phyloP scores from a whole-genome alignment of 1,284 basidiomycete species.

The Fistulina hepatica region DNA sequence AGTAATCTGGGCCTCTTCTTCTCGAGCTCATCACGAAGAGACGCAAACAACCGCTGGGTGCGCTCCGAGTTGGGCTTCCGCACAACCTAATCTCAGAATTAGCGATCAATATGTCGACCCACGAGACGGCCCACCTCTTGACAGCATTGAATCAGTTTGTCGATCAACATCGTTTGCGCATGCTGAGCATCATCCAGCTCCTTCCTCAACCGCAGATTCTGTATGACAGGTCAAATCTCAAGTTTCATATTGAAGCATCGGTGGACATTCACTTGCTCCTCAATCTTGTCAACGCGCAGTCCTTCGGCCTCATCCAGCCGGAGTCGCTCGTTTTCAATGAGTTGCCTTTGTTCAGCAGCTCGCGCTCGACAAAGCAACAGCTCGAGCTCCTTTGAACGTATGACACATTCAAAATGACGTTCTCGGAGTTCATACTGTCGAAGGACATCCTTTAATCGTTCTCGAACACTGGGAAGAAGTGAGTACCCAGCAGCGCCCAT shows the following conservation, averaged over 20 bases:
- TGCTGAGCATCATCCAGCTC: conserved; percentile 65
- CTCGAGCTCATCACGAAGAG: conserved; percentile 70
- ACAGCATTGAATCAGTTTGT: conserved; percentile 70
- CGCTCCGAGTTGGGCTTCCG: conserved; percentile 66
- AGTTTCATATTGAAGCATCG: conserved; percentile 5
- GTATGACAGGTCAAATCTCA: conserved; percentile 6
- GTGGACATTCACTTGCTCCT: conserved; percentile 49
- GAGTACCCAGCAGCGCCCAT: conserved; percentile 2
- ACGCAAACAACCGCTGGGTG: conserved; percentile 65
- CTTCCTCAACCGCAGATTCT: conserved; percentile 57
- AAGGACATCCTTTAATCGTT: conserved; percentile 72
- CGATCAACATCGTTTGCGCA: conserved; percentile 64
- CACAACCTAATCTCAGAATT: conserved; percentile 22
- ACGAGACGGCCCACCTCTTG: conserved; percentile 51
- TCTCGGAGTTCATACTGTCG: conserved; percentile 78
- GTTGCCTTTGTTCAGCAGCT: conserved; percentile 72
- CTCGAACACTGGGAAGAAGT: conserved; percentile 45
- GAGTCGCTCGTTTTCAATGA: conserved; percentile 61
- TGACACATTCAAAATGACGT: conserved; percentile 78
- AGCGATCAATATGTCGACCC: neutral
- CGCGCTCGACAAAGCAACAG: conserved; percentile 72
- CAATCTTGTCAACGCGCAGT: conserved; percentile 55
- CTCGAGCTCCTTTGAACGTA: conserved; percentile 79
- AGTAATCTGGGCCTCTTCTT: conserved; percentile 47
- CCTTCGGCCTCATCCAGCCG: no score